Conservation (phyloP, 768 basidiomycete genomes). For the Leccinum imitatum region DNA sequence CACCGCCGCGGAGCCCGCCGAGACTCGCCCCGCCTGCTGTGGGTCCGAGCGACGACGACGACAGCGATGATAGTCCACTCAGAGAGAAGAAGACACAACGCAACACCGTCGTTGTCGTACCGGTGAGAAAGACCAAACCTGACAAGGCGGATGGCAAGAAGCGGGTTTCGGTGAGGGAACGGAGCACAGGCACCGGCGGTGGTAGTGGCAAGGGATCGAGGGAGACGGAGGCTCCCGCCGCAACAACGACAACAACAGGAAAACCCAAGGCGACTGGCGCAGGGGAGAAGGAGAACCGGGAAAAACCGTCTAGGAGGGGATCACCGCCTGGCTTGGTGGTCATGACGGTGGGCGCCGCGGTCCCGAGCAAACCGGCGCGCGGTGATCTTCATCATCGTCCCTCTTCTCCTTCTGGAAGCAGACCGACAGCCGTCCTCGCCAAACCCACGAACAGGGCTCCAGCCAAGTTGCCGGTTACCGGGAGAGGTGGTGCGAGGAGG, state of each 20-base stretch:
- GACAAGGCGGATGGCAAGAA: conserved; percentile 24
- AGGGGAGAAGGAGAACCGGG: conserved; percentile 36
- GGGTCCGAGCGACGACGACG: conserved; percentile 35
- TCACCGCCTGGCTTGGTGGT: conserved; percentile 15
- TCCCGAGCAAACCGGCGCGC: conserved; percentile 19
- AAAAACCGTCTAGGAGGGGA: conserved; percentile 33
- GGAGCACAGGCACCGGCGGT: conserved; percentile 28
- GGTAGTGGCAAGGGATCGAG: conserved; percentile 30
- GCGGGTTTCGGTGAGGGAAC: conserved; percentile 36
- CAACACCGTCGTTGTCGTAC: conserved; percentile 22
- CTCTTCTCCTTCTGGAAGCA: conserved; percentile 6
- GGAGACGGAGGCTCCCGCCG: conserved; percentile 16
- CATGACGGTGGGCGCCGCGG: conserved; percentile 12
- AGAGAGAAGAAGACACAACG: conserved; percentile 47
- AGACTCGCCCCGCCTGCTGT: conserved; percentile 4
- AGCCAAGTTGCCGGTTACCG: conserved; percentile 33
- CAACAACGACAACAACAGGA: conserved; percentile 10
- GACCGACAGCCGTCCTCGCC: conserved; percentile 8
- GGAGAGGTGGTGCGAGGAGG: conserved; percentile 56
- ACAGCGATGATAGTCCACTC: conserved; percentile 55
- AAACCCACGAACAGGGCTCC: conserved; percentile 16
- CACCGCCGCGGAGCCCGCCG: conserved; percentile 21
- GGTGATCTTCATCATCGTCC: neutral
- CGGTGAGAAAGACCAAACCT: conserved; percentile 8
- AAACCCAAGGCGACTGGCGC: conserved; percentile 34